Conservation (phyloP, 495 filamentous ascomycete genomes). For the Penicillium samsonianum region DNA sequence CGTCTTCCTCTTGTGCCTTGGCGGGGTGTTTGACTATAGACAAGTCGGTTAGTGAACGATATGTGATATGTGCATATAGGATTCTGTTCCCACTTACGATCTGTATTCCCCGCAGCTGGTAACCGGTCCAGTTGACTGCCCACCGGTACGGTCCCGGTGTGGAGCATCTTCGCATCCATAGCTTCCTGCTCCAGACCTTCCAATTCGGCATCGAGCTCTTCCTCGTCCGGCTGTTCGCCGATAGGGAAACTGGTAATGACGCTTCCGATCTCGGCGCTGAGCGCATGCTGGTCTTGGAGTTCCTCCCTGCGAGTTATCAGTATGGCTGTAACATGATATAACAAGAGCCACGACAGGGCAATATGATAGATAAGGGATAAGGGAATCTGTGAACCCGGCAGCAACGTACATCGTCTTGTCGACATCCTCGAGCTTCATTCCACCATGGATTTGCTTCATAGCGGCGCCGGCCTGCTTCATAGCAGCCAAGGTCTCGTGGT, state of each 20-base stretch:
- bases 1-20: conserved; percentile 73
- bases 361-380: background rate
- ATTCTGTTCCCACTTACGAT: conserved; percentile 59
- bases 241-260: conserved; percentile 75
- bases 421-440: conserved; percentile 88
- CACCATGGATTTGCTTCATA: conserved; percentile 89
- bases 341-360: background rate
- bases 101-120: conserved; percentile 69
- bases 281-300: conserved; percentile 86
- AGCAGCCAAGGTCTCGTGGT: conserved; percentile 89
- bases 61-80: background rate
- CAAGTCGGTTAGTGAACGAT: conserved; percentile 8
- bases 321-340: background rate
- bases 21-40: conserved; percentile 25
- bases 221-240: conserved; percentile 78
- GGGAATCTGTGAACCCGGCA: background rate
- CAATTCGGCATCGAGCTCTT: conserved; percentile 78
- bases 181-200: conserved; percentile 79
- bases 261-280: conserved; percentile 87
- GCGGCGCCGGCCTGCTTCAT: conserved; percentile 88
- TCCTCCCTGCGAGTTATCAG: conserved; percentile 65
- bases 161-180: conserved; percentile 90
- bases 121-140: conserved; percentile 68
- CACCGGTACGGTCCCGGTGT: conserved; percentile 77
- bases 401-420: conserved; percentile 87